phyloP scores from a whole-genome alignment of 768 basidiomycete genomes.

The Russula sp. region DNA sequence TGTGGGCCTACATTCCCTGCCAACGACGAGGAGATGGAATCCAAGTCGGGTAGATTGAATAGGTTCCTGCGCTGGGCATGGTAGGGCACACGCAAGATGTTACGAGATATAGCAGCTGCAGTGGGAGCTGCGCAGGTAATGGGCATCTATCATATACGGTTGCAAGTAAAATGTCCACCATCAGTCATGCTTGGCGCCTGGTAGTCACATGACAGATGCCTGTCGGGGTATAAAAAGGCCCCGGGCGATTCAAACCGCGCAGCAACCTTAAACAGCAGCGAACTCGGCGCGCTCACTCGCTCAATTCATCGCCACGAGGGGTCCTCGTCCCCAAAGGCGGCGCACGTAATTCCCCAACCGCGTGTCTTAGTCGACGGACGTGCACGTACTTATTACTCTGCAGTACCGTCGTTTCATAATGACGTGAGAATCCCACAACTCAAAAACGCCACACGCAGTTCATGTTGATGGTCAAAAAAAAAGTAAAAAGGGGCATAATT shows the following conservation, averaged over 20 bases:
- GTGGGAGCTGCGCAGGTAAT: slow-evolving; percentile 1
- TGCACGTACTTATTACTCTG: slow-evolving; percentile 1
- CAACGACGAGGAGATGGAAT: slow-evolving; percentile 37
- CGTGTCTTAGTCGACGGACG: neutral
- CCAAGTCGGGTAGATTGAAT: slow-evolving; percentile 41
- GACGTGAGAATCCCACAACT: slow-evolving; percentile 12
- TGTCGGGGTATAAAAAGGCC: neutral
- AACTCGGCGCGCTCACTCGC: slow-evolving; percentile 5
- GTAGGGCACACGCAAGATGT: neutral
- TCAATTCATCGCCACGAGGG: too few species aligned
- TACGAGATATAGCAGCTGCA: neutral
- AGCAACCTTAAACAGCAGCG: slow-evolving; percentile 16
- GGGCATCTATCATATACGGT: slow-evolving; percentile 4
- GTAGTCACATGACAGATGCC: neutral
- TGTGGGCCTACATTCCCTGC: slow-evolving; percentile 39
- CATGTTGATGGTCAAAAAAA: neutral
- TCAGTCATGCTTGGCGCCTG: too few species aligned
- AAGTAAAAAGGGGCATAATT: slow-evolving; percentile 2
- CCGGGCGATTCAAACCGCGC: slow-evolving; percentile 11
- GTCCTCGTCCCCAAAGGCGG: too few species aligned
- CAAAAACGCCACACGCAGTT: slow-evolving; percentile 6
- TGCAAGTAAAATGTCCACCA: too few species aligned
- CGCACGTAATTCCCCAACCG: neutral
- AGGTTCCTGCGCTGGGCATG: slow-evolving; percentile 14
- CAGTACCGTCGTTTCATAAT: neutral